Percentiles rank a stretch among this genome's conserved stretches.
These are phyloP conservation scores for Jatropha curcas DNA, from an alignment of 345 rosid species.

Conservation along the genomic window DNA sequence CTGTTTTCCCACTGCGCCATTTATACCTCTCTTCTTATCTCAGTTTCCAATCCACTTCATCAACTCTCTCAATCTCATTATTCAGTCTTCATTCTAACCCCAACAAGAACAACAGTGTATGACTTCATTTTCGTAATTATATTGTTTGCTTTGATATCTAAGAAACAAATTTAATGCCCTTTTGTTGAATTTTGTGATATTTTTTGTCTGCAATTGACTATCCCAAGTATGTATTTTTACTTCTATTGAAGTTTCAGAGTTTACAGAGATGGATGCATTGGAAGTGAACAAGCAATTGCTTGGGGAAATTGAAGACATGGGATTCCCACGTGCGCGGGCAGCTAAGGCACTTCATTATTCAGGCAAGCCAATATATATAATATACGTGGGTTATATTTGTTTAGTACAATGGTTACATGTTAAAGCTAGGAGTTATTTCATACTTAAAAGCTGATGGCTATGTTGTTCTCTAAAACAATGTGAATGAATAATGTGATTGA, in stretches of 20 bases:
- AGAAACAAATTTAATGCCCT: background rate
- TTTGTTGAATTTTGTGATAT: background rate
- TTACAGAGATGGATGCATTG: constrained; percentile 40
- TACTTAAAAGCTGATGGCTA: background rate
- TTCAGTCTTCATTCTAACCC: constrained; percentile 19
- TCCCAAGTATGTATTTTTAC: background rate
- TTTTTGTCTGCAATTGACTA: background rate
- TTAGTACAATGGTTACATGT: no score
- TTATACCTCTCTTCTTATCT: constrained; percentile 10
- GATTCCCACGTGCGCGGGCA: constrained; percentile 59
- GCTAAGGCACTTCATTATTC: constrained; percentile 66
- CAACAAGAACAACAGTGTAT: constrained; percentile 32
- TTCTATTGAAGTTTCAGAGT: background rate
- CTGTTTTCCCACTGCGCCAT: background rate
- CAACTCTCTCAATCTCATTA: no score
- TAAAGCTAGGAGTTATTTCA: background rate
- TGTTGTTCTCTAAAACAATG: background rate
- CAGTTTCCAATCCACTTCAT: background rate
- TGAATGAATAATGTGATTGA: background rate
- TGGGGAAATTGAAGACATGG: constrained; percentile 64
- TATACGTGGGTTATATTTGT: no score
- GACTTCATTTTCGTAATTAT: background rate
- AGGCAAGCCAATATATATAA: no score
- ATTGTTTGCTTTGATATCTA: no score
- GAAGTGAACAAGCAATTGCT: constrained; percentile 59